A percentile compares a stretch with the other conserved stretches of the same genome.
Conservation (phyloP, 2,329 filamentous ascomycete species). For the Aspergillus nomiae region DNA sequence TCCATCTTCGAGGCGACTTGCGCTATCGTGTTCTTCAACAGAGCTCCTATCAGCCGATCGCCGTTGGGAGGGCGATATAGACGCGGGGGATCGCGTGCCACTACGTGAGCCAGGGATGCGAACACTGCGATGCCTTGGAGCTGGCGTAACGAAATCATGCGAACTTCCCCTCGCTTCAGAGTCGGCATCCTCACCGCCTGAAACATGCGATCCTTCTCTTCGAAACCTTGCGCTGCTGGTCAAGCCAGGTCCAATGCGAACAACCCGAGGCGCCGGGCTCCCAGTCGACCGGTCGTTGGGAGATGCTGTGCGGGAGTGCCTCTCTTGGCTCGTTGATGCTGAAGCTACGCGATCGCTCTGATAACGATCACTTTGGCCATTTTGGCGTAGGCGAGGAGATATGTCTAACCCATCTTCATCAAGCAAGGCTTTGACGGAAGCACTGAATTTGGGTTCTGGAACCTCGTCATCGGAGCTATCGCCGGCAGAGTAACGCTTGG, state of each 20-base stretch:
- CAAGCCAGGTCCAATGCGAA: constrained; percentile 41
- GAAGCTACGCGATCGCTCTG: constrained; percentile 29
- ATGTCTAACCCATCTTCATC: constrained; percentile 54
- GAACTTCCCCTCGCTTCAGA: constrained; percentile 26
- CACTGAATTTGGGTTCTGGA: constrained; percentile 86
- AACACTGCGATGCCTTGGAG: constrained; percentile 46
- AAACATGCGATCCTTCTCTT: constrained; percentile 43
- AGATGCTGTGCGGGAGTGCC: constrained; percentile 38
- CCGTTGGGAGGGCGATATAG: constrained; percentile 38
- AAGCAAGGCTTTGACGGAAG: constrained; percentile 83
- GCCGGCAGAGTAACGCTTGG: constrained; percentile 53
- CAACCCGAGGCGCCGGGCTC: constrained; percentile 45
- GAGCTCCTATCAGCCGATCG: constrained; percentile 33
- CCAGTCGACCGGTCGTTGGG: constrained; percentile 42
- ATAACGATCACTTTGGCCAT: constrained; percentile 24
- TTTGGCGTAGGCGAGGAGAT: constrained; percentile 46
- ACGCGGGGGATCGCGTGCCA: constrained; percentile 43
- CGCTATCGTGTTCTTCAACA: constrained; percentile 35
- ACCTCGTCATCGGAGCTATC: constrained; percentile 96
- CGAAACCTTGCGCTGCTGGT: constrained; percentile 31
- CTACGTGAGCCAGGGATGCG: constrained; percentile 46
- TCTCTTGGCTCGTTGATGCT: constrained; percentile 32
- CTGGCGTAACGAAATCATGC: constrained; percentile 50
- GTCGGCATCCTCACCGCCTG: constrained; percentile 36
- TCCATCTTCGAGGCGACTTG: constrained; percentile 37